phyloP scores from a whole-genome alignment of 176 grass and related monocot genomes.

The Eleusine indica region DNA sequence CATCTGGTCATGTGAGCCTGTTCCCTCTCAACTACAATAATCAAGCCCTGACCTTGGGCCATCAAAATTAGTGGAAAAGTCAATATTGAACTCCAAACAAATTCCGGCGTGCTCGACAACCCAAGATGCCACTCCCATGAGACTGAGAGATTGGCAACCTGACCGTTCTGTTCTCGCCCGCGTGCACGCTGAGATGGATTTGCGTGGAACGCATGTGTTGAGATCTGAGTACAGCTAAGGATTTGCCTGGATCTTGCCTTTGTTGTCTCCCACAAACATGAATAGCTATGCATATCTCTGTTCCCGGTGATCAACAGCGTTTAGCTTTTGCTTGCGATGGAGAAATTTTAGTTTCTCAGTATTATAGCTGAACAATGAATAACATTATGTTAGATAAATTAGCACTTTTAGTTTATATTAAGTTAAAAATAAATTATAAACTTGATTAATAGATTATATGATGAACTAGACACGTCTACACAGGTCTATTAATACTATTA shows the following conservation, averaged over 20 bases:
- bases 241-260: conserved; percentile 20
- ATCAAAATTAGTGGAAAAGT: conserved; percentile 17
- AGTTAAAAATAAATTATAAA: too few relatives aligned
- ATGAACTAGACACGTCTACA: too few relatives aligned
- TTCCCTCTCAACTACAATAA: conserved; percentile 19
- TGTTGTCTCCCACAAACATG: conserved; percentile 16
- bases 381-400: not conserved
- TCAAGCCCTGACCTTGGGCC: not conserved
- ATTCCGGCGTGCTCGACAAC: conserved; percentile 23
- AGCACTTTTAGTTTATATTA: too few relatives aligned
- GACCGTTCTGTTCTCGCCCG: not conserved
- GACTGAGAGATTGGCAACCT: conserved; percentile 16
- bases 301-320: not conserved
- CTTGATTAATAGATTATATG: too few relatives aligned
- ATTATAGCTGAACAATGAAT: not conserved
- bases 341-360: not conserved
- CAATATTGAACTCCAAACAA: conserved; percentile 3
- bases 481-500: too few relatives aligned
- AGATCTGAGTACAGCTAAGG: conserved; percentile 47
- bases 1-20: conserved; percentile 44
- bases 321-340: conserved; percentile 7
- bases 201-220: conserved; percentile 39
- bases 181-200: not conserved
- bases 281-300: conserved; percentile 34
- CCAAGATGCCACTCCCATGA: conserved; percentile 7